Percentiles rank a stretch among this genome's conserved stretches.
Conservation (phyloP, 116 monocot genomes). For the Posidonia oceanica region DNA sequence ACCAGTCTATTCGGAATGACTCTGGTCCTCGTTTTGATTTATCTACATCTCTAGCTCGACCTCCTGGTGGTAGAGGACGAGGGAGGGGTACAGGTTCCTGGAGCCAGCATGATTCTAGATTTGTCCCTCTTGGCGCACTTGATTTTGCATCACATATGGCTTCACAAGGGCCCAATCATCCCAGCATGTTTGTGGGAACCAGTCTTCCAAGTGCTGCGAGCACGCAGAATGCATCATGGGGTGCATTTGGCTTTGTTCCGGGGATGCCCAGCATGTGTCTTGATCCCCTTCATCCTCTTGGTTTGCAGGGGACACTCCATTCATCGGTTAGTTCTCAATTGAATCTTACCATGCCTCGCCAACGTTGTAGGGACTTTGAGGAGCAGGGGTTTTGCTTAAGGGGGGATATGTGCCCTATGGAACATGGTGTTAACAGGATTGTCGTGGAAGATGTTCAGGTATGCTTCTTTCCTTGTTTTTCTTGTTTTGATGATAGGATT, state of each 20-base stretch:
- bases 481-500: too few relatives aligned
- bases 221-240: conserved; percentile 64
- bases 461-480: conserved; percentile 2
- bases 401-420: conserved; percentile 99
- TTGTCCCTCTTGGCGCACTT: conserved; percentile 38
- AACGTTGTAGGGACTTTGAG: conserved; percentile 96
- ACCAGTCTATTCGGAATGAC: conserved; percentile 25
- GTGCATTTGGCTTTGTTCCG: conserved; percentile 84
- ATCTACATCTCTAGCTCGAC: conserved; percentile 31
- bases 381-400: conserved; percentile 94
- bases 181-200: conserved; percentile 49
- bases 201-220: conserved; percentile 41
- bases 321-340: conserved; percentile 42
- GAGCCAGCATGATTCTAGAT: conserved; percentile 64
- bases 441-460: conserved; percentile 99
- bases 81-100: conserved; percentile 51
- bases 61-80: conserved; percentile 51
- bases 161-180: conserved; percentile 53
- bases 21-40: conserved; percentile 32
- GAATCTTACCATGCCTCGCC: conserved; percentile 68
- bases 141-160: conserved; percentile 63
- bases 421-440: conserved; percentile 95
- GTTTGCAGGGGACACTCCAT: conserved; percentile 39
- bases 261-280: conserved; percentile 66
- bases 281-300: conserved; percentile 75